Conservation (phyloP, 768 basidiomycete species). For the Clavulina sp. region DNA sequence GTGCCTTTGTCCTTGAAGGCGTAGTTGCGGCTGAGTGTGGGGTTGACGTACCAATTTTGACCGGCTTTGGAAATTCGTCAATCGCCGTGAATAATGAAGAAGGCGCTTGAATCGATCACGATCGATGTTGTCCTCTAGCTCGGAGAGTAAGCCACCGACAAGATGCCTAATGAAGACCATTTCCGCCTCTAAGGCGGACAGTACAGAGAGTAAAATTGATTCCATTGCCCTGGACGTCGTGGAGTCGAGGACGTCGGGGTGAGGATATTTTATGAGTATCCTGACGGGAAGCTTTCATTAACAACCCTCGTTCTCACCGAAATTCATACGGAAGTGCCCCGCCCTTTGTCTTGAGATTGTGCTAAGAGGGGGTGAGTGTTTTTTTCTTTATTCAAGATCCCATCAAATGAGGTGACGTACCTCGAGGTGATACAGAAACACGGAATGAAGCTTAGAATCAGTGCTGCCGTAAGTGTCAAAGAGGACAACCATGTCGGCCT, state of each 20-base stretch:
- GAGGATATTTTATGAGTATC: constrained; percentile 12
- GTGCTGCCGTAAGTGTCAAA: constrained; percentile 85
- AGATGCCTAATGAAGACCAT: constrained; percentile 87
- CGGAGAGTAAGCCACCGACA: constrained; percentile 75
- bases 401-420: constrained; percentile 25
- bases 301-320: too few relatives aligned
- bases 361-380: constrained; percentile 27
- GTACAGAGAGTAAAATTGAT: constrained; percentile 77
- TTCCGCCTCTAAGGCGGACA: constrained; percentile 88
- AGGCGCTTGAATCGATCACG: constrained; percentile 85
- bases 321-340: constrained; percentile 74
- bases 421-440: constrained; percentile 77
- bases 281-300: constrained; percentile 10
- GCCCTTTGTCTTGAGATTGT: constrained; percentile 61
- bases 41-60: constrained; percentile 48
- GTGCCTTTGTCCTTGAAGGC: too few relatives aligned
- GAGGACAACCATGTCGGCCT: constrained; percentile 77
- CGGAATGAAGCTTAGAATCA: constrained; percentile 71
- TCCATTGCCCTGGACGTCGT: constrained; percentile 59
- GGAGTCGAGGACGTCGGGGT: background rate
- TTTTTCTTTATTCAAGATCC: background rate
- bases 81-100: constrained; percentile 77
- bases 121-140: constrained; percentile 90
- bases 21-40: background rate
- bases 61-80: constrained; percentile 80